These are phyloP conservation scores for Neopestalotiopsis rosae DNA, from an alignment of 2,329 filamentous ascomycete genomes.

Conservation along the genomic window DNA sequence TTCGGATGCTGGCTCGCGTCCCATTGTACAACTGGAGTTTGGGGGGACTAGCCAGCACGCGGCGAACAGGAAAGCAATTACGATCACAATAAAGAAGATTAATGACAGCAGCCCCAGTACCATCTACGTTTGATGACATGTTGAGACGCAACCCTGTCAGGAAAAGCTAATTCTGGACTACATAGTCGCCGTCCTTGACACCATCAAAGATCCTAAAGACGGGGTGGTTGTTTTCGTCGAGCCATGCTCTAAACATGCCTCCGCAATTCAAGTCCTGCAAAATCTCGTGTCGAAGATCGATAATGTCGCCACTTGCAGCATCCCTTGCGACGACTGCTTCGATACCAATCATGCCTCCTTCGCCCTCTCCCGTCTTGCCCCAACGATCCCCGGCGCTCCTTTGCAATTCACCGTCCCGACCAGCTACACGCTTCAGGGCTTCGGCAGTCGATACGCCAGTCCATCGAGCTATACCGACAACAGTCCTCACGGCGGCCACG, in stretches of 20 bases:
- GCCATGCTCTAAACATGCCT: conserved; percentile 85
- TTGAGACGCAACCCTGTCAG: background rate
- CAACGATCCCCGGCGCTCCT: conserved; percentile 76
- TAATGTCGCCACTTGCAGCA: conserved; percentile 43
- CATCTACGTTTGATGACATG: background rate
- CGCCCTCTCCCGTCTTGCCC: conserved; percentile 76
- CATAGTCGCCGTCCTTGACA: conserved; percentile 19
- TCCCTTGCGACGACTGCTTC: conserved; percentile 60
- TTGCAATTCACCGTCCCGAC: conserved; percentile 75
- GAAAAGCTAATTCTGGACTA: background rate
- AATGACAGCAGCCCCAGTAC: conserved; percentile 26
- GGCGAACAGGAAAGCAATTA: conserved; percentile 24
- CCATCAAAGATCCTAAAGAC: conserved; percentile 65
- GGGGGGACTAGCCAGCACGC: conserved; percentile 15
- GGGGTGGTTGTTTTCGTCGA: conserved; percentile 64
- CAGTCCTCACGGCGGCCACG: conserved; percentile 71
- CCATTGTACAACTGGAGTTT: conserved; percentile 22
- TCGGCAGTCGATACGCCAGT: conserved; percentile 52
- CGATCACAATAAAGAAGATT: conserved; percentile 26
- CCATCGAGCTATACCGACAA: conserved; percentile 75
- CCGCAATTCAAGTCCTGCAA: conserved; percentile 84
- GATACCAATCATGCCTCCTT: conserved; percentile 86
- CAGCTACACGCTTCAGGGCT: conserved; percentile 70
- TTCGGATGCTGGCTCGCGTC: conserved; percentile 22
- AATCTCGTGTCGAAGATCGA: conserved; percentile 55